Conservation (phyloP, 192 early-diverging fungal species). For the Coemansia sp. region DNA sequence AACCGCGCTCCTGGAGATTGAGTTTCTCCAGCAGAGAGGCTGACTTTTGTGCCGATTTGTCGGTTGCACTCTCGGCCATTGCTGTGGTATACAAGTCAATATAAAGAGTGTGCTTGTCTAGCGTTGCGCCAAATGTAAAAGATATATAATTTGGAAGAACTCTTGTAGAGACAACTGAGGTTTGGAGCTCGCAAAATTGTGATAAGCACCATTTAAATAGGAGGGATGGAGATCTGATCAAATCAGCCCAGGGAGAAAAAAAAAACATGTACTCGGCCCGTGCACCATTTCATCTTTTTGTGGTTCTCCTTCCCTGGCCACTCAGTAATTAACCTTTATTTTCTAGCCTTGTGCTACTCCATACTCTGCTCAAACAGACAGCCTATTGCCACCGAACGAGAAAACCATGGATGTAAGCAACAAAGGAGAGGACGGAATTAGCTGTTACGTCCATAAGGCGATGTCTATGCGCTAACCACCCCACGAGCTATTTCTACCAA, state of each 20-base stretch:
- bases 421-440: background rate
- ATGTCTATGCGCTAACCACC: background rate
- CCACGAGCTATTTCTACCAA: background rate
- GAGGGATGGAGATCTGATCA: background rate
- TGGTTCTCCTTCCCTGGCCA: background rate
- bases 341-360: background rate
- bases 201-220: too few species aligned
- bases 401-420: constrained; percentile 17
- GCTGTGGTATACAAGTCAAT: background rate
- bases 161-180: background rate
- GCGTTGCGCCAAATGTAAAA: background rate
- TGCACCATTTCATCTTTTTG: background rate
- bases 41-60: constrained; percentile 34
- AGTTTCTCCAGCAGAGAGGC: constrained; percentile 41
- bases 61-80: constrained; percentile 30
- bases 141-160: background rate
- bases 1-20: constrained; percentile 52
- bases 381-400: background rate
- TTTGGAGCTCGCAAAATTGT: background rate
- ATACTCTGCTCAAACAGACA: background rate
- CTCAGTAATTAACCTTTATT: background rate
- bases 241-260: background rate
- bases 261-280: background rate
- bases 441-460: background rate
- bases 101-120: background rate